Percentiles rank a stretch among this genome's conserved stretches.
phyloP scores from a whole-genome alignment of 2,329 filamentous ascomycete species.

The Fusarium bactridioides region DNA sequence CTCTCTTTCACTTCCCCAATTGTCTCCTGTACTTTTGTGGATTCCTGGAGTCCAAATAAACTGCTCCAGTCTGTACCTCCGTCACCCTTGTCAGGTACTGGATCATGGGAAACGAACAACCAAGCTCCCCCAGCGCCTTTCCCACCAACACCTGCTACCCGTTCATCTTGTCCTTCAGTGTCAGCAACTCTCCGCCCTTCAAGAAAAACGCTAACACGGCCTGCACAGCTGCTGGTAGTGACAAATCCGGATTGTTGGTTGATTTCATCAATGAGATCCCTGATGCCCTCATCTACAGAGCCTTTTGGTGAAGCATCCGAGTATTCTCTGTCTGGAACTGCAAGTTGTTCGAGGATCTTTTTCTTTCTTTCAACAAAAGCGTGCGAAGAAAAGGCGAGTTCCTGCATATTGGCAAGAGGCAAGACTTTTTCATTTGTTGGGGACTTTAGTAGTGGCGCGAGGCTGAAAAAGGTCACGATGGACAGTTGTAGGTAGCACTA shows the following conservation, averaged over 20 bases:
- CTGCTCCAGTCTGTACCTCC: conserved; percentile 44
- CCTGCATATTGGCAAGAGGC: conserved; percentile 39
- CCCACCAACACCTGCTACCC: conserved; percentile 73
- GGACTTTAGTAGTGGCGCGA: conserved; percentile 16
- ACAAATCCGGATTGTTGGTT: conserved; percentile 79
- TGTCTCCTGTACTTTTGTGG: conserved; percentile 38
- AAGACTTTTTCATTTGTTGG: conserved; percentile 32
- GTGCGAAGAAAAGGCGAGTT: conserved; percentile 44
- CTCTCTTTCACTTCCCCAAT: conserved; percentile 42
- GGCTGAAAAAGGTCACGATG: conserved; percentile 36
- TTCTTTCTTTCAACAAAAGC: conserved; percentile 70
- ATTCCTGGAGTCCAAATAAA: conserved; percentile 38
- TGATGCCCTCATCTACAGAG: conserved; percentile 80
- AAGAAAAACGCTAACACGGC: conserved; percentile 85
- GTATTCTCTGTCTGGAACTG: conserved; percentile 74
- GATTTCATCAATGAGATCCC: conserved; percentile 78
- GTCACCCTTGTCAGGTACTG: conserved; percentile 54
- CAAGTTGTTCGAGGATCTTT: conserved; percentile 75
- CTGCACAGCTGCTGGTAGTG: conserved; percentile 93
- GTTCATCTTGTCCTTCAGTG: conserved; percentile 32
- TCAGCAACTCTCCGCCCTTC: conserved; percentile 69
- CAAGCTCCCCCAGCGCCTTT: conserved; percentile 87
- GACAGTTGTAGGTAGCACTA: background rate
- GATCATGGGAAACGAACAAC: conserved; percentile 88
- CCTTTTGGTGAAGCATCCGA: conserved; percentile 90